Base-by-base conservation (phyloP, 2,329 filamentous ascomycete genomes). In the Aspergillus sp. region DNA sequence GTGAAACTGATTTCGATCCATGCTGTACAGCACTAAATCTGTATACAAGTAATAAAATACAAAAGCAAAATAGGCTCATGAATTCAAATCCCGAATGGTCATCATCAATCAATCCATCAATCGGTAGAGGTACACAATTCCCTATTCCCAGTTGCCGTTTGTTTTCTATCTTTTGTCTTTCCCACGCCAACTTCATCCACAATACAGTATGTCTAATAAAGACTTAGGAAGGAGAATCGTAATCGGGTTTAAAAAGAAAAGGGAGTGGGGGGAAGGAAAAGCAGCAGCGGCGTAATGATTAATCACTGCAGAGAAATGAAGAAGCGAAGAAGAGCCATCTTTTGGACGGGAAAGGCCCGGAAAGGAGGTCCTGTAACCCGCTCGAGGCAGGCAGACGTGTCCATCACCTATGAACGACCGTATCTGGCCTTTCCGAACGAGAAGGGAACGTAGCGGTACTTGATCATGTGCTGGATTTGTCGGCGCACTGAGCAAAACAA, bases 391-490 rank as follows among this genome's bases (percentile, higher is more conserved):
- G 19, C 19, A 19, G 19, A 19, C 19, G 19, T 19, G 2, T 19
- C 19, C 19, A 19, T 19, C 19, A 19, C 32, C 56, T 55, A 65
- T 60, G 61, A 64, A 9, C 64, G 65, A 47, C 72, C 70, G 68
- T 93, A 94, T 65, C 80, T 83, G 54, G 86, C 78, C 80, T 96
- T 96, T 70, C 90, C 90, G 56, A 94, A 82, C 36, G 87, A 84
- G 74, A 96, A 95, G 36, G 90, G 89, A 29, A 95, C 89, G 66
- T 95, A 98, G 73, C 91, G 88, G 76, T 97, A 98, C 77, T 97
- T 98, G 79, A 98, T 91, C 93, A 98, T 98, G 74, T 97, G 93
- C 75, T 98, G 93, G 60, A 98, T 98, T 74, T 98, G 93, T 77
- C 93, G 88, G 71, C 93, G 83, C 93, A 98, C 89, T 94, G 19